Conservation (phyloP, 164 flowering plant species). For the Malania oleifera region DNA sequence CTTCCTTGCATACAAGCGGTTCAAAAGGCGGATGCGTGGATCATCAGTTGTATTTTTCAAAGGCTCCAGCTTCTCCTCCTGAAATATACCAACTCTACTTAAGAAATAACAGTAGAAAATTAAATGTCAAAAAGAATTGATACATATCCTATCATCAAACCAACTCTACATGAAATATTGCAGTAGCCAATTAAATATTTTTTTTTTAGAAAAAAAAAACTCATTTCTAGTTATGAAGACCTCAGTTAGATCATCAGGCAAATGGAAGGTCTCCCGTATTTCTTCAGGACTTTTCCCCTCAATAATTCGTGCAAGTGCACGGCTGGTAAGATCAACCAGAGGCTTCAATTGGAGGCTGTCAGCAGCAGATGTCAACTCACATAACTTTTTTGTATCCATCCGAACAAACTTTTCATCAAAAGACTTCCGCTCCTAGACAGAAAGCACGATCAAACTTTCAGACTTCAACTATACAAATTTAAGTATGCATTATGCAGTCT, state of each 20-base stretch:
- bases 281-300: slow-evolving; percentile 93
- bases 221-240: too few relatives aligned
- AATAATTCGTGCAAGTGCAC: slow-evolving; percentile 92
- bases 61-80: slow-evolving; percentile 97
- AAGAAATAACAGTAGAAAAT: slow-evolving; percentile 6
- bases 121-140: neutral
- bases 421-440: slow-evolving; percentile 70
- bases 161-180: too few relatives aligned
- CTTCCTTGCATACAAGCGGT: slow-evolving; percentile 86
- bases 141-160: too few relatives aligned
- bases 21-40: slow-evolving; percentile 82
- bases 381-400: slow-evolving; percentile 67
- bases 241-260: slow-evolving; percentile 98
- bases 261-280: slow-evolving; percentile 81
- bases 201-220: too few relatives aligned
- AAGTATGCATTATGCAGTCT: too few relatives aligned
- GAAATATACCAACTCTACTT: slow-evolving; percentile 15
- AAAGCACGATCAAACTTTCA: too few relatives aligned
- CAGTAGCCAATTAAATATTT: neutral
- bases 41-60: slow-evolving; percentile 79
- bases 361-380: slow-evolving; percentile 92
- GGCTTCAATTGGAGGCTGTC: slow-evolving; percentile 86
- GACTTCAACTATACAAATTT: too few relatives aligned
- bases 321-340: slow-evolving; percentile 83
- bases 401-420: slow-evolving; percentile 83